These are phyloP conservation scores for Tetrapisispora fleetii DNA, from an alignment of 805 yeast species.

Conservation along the genomic window DNA sequence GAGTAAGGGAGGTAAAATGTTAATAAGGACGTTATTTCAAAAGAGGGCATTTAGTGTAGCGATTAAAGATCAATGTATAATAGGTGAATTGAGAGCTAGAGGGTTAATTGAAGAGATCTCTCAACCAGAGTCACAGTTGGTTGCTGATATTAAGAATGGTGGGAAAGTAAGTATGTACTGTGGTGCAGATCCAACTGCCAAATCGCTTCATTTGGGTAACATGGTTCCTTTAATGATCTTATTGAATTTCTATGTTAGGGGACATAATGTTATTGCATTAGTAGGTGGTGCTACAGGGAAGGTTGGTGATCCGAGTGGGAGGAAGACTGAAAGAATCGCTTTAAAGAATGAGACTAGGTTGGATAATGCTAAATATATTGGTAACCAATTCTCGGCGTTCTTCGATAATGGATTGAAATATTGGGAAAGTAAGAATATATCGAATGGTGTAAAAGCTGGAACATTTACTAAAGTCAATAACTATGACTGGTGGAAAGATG, in stretches of 20 bases:
- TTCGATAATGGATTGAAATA: slow-evolving; percentile 53
- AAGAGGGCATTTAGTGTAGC: background rate
- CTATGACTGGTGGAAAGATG: slow-evolving; percentile 74
- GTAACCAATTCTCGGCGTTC: slow-evolving; percentile 51
- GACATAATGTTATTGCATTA: slow-evolving; percentile 73
- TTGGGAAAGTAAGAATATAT: slow-evolving; percentile 37
- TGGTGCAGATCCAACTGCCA: slow-evolving; percentile 96
- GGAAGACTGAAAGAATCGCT: slow-evolving; percentile 59
- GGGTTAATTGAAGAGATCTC: slow-evolving; percentile 26
- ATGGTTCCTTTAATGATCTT: slow-evolving; percentile 77
- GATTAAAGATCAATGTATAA: background rate
- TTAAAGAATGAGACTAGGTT: slow-evolving; percentile 45
- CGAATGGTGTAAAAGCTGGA: slow-evolving; percentile 31
- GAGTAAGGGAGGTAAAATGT: background rate
- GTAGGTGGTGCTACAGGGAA: slow-evolving; percentile 95
- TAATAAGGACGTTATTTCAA: background rate
- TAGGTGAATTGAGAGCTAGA: slow-evolving; percentile 10
- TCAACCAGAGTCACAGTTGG: slow-evolving; percentile 17
- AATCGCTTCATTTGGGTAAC: slow-evolving; percentile 83
- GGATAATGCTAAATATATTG: slow-evolving; percentile 50
- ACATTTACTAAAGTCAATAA: slow-evolving; percentile 47
- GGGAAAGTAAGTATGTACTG: slow-evolving; percentile 57
- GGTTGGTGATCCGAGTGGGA: slow-evolving; percentile 95
- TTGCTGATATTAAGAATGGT: slow-evolving; percentile 9
- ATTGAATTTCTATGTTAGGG: slow-evolving; percentile 73